A percentile compares a stretch with the other conserved stretches of the same genome.
Conservation (phyloP, 2,329 filamentous ascomycete genomes). For the Coniella vitis region DNA sequence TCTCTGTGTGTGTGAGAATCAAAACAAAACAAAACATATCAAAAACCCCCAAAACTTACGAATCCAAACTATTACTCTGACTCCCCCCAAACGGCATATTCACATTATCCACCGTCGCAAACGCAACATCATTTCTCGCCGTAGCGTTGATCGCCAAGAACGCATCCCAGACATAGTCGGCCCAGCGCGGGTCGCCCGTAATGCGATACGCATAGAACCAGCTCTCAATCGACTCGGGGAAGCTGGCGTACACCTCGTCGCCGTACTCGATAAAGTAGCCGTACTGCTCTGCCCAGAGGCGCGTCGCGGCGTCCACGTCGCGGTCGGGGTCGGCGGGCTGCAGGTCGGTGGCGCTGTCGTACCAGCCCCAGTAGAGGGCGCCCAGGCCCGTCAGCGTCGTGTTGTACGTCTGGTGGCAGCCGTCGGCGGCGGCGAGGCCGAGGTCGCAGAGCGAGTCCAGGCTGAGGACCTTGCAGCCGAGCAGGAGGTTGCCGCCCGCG, state of each 20-base stretch:
- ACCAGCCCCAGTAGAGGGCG: slow-evolving; percentile 6
- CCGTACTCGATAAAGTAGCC: slow-evolving; percentile 7
- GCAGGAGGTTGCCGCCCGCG: slow-evolving; percentile 4
- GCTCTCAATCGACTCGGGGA: slow-evolving; percentile 10
- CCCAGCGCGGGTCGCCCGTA: slow-evolving; percentile 7
- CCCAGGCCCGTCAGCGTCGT: slow-evolving; percentile 7
- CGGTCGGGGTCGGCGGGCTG: slow-evolving; percentile 4
- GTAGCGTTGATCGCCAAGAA: slow-evolving; percentile 9
- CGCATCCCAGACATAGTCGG: slow-evolving; percentile 5
- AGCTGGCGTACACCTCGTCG: slow-evolving; percentile 4
- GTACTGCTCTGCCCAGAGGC: slow-evolving; percentile 4
- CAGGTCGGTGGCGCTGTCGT: slow-evolving; percentile 2
- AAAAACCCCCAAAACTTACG: not conserved
- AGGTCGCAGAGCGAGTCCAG: slow-evolving; percentile 4
- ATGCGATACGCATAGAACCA: slow-evolving; percentile 11
- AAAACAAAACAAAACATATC: not conserved
- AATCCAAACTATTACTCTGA: slow-evolving; percentile 6
- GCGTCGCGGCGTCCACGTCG: slow-evolving; percentile 4
- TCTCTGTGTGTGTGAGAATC: not conserved
- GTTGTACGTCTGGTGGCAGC: slow-evolving; percentile 11
- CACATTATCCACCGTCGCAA: slow-evolving; percentile 7
- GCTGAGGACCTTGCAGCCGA: slow-evolving; percentile 4
- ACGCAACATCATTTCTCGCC: slow-evolving; percentile 7
- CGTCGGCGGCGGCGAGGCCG: slow-evolving; percentile 6
- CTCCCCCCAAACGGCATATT: slow-evolving; percentile 10